Base-by-base conservation (phyloP, 176 grass and related monocot species). In the Musa itinerans region DNA sequence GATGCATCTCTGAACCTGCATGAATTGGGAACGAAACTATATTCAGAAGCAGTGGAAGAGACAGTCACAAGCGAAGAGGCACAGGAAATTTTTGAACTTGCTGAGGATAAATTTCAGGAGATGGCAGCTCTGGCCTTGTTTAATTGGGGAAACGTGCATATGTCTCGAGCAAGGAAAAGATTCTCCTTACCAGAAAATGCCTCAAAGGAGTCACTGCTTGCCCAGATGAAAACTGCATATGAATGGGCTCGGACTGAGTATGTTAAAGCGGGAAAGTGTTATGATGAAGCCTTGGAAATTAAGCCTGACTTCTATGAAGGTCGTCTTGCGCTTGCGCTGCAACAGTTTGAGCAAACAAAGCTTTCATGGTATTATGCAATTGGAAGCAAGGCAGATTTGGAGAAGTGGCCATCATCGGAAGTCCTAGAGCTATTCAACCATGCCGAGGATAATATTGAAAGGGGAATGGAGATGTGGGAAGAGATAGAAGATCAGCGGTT, bases 331-430 rank as follows among this genome's bases (percentile, higher is more conserved):
- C 86, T 98, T 52, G 94, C 80, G 3, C 82, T 88, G 34, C 87
- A 91, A 34, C 84, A 98, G 65, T 98, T 98, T 67, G 94, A 98
- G 80, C 94, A 93, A 53, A 88, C 94, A 78, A 98, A 91, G 68
- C 94, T 98, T 86, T 89, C 88, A 49, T 98, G 94, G 94, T 78
- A 82, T 59, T 90, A 98, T 58, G 90, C 81, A 67, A 78, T 89
- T 74, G 83, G 88, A 61, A 89, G 82, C 25, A 89, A 89, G 71
- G 76, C 72, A 54, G 90, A 89, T 12, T 87, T 93, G 77, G 84
- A 88, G 68, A 85, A 85, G 21, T 80, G 68, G 69, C 78, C 69
- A 52, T 63, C 78, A 62, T 61, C 54, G 26, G 90, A 91, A 67
- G 86, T 98, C 16, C 63, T 93, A 43, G 88, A 98, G 17, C 79